phyloP scores from a whole-genome alignment of 352 stramenopile species.

The Globisporangium spinosum region DNA sequence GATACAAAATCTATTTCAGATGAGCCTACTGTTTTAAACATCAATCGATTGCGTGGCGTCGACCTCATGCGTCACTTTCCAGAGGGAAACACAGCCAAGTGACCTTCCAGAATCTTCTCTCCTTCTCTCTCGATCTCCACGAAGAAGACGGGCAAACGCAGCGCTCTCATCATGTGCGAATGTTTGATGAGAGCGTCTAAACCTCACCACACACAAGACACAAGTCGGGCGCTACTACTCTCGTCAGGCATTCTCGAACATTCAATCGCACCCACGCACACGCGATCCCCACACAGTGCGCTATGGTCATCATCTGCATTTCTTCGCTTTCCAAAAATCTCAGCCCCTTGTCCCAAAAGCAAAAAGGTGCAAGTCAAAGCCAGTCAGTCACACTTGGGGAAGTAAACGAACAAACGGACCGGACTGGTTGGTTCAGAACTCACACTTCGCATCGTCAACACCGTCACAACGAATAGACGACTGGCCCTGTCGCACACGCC shows the following conservation, averaged over 20 bases:
- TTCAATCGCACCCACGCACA: not conserved
- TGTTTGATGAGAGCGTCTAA: not conserved
- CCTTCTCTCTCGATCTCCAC: constrained; percentile 4
- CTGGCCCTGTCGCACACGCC: not conserved
- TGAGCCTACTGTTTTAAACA: not conserved
- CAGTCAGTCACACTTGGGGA: not conserved
- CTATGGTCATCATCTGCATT: not conserved
- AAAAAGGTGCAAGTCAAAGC: not conserved
- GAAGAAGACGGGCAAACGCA: not conserved
- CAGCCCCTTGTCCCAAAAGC: not conserved
- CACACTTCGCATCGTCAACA: not conserved
- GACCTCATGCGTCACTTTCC: not conserved
- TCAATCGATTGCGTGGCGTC: not conserved
- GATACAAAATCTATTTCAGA: not conserved
- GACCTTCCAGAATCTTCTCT: constrained; percentile 27
- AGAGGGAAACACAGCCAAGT: not conserved
- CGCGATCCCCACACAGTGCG: not conserved
- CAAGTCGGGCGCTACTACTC: not conserved
- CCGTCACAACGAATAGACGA: not conserved
- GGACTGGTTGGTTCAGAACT: constrained; percentile 6
- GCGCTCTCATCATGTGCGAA: not conserved
- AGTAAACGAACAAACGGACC: constrained; percentile 1
- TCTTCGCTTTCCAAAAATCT: not conserved
- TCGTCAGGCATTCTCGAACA: not conserved
- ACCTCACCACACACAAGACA: not conserved